Percentiles rank a stretch among this genome's conserved stretches.
phyloP scores from a whole-genome alignment of 2,329 filamentous ascomycete genomes.

The Pseudogymnoascus sp. region DNA sequence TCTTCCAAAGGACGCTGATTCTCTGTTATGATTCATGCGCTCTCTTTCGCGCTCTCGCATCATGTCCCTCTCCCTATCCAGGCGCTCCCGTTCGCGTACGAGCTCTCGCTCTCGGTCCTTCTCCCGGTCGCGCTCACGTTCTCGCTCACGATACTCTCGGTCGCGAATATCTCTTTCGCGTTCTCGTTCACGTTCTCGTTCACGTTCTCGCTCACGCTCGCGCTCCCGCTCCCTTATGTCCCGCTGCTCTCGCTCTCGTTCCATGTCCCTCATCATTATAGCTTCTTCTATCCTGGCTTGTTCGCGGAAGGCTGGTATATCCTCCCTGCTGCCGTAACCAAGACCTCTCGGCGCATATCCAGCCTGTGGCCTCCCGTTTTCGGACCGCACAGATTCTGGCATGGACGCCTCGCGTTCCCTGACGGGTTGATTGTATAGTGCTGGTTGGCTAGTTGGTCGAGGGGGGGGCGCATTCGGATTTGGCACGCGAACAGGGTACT shows the following conservation, averaged over 20 bases:
- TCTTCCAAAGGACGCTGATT: not conserved
- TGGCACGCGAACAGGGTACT: slow-evolving; percentile 19
- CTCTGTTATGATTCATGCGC: not conserved
- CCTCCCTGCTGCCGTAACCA: slow-evolving; percentile 23
- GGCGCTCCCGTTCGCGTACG: slow-evolving; percentile 1
- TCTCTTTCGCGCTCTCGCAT: slow-evolving; percentile 8
- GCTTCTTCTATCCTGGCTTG: slow-evolving; percentile 38
- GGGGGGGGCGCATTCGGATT: slow-evolving; percentile 25
- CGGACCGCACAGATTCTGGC: not conserved
- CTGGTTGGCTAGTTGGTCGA: slow-evolving; percentile 29
- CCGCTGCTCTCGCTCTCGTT: slow-evolving; percentile 32
- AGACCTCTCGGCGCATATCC: slow-evolving; percentile 14
- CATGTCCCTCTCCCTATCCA: slow-evolving; percentile 15
- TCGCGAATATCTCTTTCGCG: slow-evolving; percentile 27
- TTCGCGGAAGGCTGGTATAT: slow-evolving; percentile 27
- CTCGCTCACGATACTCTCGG: slow-evolving; percentile 28
- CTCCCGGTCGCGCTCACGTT: slow-evolving; percentile 39
- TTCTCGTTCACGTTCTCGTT: slow-evolving; percentile 36
- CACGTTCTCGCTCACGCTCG: slow-evolving; percentile 26
- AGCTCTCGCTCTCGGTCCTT: slow-evolving; percentile 25
- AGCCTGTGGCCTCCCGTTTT: slow-evolving; percentile 3
- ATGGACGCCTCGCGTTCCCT: slow-evolving; percentile 7
- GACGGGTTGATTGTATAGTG: slow-evolving; percentile 17
- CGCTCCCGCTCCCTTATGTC: slow-evolving; percentile 17
- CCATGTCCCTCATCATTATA: slow-evolving; percentile 38